A percentile compares a stretch with the other conserved stretches of the same genome.
Conservation (phyloP, 2,329 filamentous ascomycete species). For the Phoma herbarum region DNA sequence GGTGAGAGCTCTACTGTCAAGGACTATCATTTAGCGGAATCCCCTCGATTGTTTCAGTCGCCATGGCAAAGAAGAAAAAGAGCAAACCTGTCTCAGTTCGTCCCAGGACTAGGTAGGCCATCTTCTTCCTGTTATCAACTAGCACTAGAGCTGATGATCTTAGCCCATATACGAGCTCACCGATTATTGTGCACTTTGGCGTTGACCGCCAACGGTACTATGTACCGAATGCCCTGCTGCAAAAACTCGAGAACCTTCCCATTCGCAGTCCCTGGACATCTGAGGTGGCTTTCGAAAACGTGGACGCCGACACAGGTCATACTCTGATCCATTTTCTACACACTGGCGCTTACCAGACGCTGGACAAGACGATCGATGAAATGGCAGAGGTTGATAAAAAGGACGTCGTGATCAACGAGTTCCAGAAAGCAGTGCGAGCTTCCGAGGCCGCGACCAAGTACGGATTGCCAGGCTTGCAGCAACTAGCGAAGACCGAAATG, state of each 20-base stretch:
- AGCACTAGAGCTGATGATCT: not conserved
- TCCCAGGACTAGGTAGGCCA: conserved; percentile 1
- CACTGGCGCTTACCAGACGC: conserved; percentile 40
- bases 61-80: too few species aligned
- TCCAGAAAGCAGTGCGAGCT: conserved; percentile 15
- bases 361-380: conserved; percentile 10
- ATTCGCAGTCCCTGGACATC: not conserved
- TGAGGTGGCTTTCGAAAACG: conserved; percentile 18
- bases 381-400: not conserved
- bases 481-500: conserved; percentile 11
- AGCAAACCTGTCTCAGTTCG: not conserved
- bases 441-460: too few species aligned
- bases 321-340: conserved; percentile 37
- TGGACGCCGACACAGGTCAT: conserved; percentile 32
- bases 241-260: not conserved
- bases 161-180: conserved; percentile 2
- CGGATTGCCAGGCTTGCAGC: conserved; percentile 5
- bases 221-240: not conserved
- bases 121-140: not conserved
- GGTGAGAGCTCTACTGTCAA: too few species aligned
- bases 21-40: too few species aligned
- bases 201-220: not conserved
- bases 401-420: not conserved
- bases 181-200: not conserved
- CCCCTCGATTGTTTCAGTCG: too few species aligned